These are phyloP conservation scores for Ustilago vetiveriae DNA, from an alignment of 1,284 basidiomycete species.

Conservation along the genomic window DNA sequence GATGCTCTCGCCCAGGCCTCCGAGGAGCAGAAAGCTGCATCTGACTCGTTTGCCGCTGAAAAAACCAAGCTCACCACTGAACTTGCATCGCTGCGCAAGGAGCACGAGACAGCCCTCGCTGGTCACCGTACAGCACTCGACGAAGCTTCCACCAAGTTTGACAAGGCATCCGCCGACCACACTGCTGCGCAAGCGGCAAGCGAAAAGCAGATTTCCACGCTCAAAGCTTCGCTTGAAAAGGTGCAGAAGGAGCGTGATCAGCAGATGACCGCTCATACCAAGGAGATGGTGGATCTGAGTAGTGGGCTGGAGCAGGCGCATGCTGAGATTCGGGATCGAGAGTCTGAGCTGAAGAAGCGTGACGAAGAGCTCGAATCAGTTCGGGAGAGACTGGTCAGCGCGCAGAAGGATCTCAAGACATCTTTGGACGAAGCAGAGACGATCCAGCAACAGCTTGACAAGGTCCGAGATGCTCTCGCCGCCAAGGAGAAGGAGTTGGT, in stretches of 20 bases:
- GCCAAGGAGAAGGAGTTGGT: slow-evolving; percentile 2
- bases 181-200: slow-evolving; percentile 6
- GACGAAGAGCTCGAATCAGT: slow-evolving; percentile 6
- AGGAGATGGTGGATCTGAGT: slow-evolving; percentile 39
- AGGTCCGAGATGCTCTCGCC: background rate
- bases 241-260: slow-evolving; percentile 23
- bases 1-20: slow-evolving; percentile 2
- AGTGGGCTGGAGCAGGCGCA: slow-evolving; percentile 18
- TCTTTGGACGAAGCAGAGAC: background rate
- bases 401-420: slow-evolving; percentile 19
- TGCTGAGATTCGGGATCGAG: slow-evolving; percentile 16
- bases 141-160: slow-evolving; percentile 5
- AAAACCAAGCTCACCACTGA: slow-evolving; percentile 4
- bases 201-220: slow-evolving; percentile 14
- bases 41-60: slow-evolving; percentile 14
- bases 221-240: slow-evolving; percentile 24
- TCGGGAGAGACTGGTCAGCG: background rate
- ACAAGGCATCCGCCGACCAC: slow-evolving; percentile 6
- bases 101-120: slow-evolving; percentile 10
- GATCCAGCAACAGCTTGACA: slow-evolving; percentile 11
- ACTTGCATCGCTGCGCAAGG: slow-evolving; percentile 20
- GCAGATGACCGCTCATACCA: slow-evolving; percentile 32
- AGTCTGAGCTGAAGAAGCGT: slow-evolving; percentile 10
- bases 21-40: slow-evolving; percentile 8
- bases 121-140: slow-evolving; percentile 16